These are phyloP conservation scores for Alternaria consortialis DNA, from an alignment of 2,329 filamentous ascomycete genomes.

Conservation along the genomic window DNA sequence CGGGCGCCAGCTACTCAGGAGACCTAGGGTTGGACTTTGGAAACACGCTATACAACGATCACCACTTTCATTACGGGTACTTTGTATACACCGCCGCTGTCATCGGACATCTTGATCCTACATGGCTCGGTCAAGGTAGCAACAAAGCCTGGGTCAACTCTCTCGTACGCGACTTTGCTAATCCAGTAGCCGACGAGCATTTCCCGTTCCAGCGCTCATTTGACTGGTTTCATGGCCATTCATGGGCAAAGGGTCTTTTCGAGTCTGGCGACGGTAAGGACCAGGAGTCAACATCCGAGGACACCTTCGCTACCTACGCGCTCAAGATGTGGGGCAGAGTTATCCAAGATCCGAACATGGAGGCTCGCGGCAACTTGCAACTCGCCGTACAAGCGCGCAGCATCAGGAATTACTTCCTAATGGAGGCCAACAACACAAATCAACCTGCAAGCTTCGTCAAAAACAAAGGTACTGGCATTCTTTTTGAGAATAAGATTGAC, in stretches of 20 bases:
- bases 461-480: constrained; percentile 77
- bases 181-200: constrained; percentile 72
- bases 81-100: constrained; percentile 88
- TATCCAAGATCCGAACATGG: constrained; percentile 78
- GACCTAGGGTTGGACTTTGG: constrained; percentile 80
- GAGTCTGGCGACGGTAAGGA: constrained; percentile 80
- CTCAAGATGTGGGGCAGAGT: constrained; percentile 94
- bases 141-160: constrained; percentile 86
- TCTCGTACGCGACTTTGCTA: constrained; percentile 84
- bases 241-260: constrained; percentile 87
- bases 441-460: constrained; percentile 80
- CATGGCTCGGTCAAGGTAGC: constrained; percentile 69
- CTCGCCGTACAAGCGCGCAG: constrained; percentile 78
- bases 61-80: constrained; percentile 79
- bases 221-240: constrained; percentile 93
- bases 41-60: constrained; percentile 82
- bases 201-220: constrained; percentile 80
- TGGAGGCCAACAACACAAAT: constrained; percentile 73
- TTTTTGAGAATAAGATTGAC: constrained; percentile 97
- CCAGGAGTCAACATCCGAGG: constrained; percentile 92
- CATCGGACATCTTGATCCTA: constrained; percentile 80
- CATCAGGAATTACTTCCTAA: constrained; percentile 84
- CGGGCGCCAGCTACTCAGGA: constrained; percentile 66
- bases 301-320: constrained; percentile 86
- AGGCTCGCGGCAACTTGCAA: constrained; percentile 82